A percentile compares a stretch with the other conserved stretches of the same genome.
These are phyloP conservation scores for Ephemerocybe angulata DNA, from an alignment of 768 basidiomycete genomes.

Conservation along the genomic window DNA sequence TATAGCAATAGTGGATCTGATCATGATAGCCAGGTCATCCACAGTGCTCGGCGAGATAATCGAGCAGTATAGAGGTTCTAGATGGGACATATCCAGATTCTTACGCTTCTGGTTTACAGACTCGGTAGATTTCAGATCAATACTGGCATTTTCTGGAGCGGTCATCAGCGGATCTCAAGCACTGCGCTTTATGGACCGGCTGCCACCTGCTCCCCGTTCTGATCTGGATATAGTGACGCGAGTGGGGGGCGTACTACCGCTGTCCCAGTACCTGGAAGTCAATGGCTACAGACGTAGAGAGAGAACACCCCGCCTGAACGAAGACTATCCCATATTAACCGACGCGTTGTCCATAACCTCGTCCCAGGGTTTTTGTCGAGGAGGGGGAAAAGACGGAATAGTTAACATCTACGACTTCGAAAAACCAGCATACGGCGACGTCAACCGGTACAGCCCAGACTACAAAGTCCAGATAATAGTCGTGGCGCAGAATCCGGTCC, in stretches of 20 bases:
- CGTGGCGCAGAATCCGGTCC: background rate
- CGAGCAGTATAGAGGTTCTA: background rate
- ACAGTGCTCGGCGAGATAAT: no score
- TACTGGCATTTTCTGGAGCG: background rate
- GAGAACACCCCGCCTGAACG: background rate
- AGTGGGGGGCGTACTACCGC: background rate
- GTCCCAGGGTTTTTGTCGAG: background rate
- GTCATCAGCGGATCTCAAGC: background rate
- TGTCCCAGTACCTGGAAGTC: background rate
- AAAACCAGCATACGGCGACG: background rate
- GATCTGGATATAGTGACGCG: background rate
- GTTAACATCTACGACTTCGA: background rate
- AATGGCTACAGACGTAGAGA: background rate
- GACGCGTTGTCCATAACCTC: background rate
- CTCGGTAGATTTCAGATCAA: background rate
- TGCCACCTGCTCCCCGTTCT: background rate
- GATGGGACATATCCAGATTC: background rate
- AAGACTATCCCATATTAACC: background rate
- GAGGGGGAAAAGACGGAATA: background rate
- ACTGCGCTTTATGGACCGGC: background rate
- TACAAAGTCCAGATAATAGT: background rate
- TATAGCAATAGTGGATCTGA: no score
- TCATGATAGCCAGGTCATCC: no score
- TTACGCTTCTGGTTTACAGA: background rate
- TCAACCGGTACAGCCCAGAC: no score